Conservation (phyloP, 345 rosid species). For the Passiflora organensis region DNA sequence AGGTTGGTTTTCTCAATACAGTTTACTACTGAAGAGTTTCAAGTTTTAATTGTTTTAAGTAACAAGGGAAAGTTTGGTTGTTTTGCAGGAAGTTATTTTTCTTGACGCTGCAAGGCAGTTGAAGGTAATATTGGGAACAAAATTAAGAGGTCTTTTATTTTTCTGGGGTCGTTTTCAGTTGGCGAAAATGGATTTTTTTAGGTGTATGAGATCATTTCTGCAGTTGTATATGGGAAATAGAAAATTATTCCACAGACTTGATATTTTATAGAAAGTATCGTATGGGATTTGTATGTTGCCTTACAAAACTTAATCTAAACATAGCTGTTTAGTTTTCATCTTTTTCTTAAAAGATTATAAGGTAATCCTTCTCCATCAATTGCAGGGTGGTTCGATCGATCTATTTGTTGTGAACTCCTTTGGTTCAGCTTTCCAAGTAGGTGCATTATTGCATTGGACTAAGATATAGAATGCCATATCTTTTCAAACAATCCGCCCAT, state of each 20-base stretch:
- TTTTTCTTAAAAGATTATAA: too few species aligned
- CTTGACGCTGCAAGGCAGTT: slow-evolving; percentile 43
- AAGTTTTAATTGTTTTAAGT: slow-evolving; percentile 6
- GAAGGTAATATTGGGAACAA: too few species aligned
- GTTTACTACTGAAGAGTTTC: not conserved
- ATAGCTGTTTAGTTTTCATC: not conserved
- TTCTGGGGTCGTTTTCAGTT: too few species aligned
- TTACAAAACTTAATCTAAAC: too few species aligned
- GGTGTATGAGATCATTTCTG: too few species aligned
- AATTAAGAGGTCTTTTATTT: not conserved
- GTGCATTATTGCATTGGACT: slow-evolving; percentile 20
- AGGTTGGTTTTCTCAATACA: slow-evolving; percentile 61
- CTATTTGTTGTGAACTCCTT: slow-evolving; percentile 85
- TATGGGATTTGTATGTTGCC: too few species aligned
- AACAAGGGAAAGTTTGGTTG: slow-evolving; percentile 16
- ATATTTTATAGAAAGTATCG: too few species aligned
- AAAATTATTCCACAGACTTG: too few species aligned
- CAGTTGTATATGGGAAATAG: too few species aligned
- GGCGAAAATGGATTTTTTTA: too few species aligned
- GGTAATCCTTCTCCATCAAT: slow-evolving; percentile 7
- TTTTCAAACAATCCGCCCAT: not conserved
- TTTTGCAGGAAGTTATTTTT: slow-evolving; percentile 79
- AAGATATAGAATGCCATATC: not conserved
- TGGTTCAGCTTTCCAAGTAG: slow-evolving; percentile 87
- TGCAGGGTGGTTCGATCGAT: slow-evolving; percentile 86